Base-by-base conservation (phyloP, 2,329 filamentous ascomycete species). In the Aphanoascus verrucosus region DNA sequence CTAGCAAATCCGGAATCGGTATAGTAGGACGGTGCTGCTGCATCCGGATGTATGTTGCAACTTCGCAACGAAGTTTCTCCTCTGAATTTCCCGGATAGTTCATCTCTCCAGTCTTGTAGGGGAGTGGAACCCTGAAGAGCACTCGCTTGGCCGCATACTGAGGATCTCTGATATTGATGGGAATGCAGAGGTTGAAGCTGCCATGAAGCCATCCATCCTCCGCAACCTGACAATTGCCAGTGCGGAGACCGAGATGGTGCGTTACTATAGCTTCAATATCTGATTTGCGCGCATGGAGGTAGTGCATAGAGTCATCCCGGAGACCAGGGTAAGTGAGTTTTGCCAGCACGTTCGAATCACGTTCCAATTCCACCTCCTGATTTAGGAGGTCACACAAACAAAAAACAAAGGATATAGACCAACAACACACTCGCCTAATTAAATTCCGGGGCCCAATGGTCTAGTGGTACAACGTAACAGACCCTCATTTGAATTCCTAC, bases 281-380 rank as follows among this genome's bases (percentile, higher is more conserved):
- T 31, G 53, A 35, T 15, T 28, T 32, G 14, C 47, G 51, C 2
- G 23, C 14, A 46, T 49, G 2, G 12, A 57, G 23, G 31, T 43
- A 49, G 17, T 28, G 31, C 17, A 54, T 48, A 44, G 56, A 56
- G n/a, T 49, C 49, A 35, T 52, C 14, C 40, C 55, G 48, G 52
- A 61, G 56, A 11, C 60, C 55, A 19, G 44, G 37, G 51, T 64
- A 63, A 0, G 43, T 37, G n/a, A 65, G 50, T 43, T 54, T 51
- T 54, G 59, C 61, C n/a, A 65, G 59, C 46, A 65, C 56, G 44
- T 64, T 62, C 5, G n/a, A n/a, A n/a, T n/a, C n/a, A n/a, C n/a
- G n/a, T n/a, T n/a, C n/a, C n/a, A n/a, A n/a, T n/a, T n/a, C n/a
- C n/a, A n/a, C n/a, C n/a, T n/a, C n/a, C n/a, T n/a, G n/a, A n/a